These are phyloP conservation scores for Coemansia sp. DNA, from an alignment of 192 early-diverging fungal species.

Conservation along the genomic window DNA sequence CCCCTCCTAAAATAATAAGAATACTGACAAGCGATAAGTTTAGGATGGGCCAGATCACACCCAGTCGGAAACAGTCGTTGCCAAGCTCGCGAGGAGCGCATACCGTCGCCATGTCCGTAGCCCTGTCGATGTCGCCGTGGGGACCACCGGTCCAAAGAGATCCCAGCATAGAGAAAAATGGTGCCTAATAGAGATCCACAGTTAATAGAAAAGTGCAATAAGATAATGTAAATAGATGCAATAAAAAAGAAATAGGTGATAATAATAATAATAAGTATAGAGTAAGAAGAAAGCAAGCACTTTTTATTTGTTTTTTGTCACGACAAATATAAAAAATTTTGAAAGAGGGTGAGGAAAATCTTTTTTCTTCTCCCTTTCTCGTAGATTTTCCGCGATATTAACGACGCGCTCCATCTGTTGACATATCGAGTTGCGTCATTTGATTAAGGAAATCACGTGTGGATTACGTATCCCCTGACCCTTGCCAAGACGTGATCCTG, in stretches of 20 bases:
- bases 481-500: background rate
- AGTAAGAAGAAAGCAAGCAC: background rate
- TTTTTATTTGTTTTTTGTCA: background rate
- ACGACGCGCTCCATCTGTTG: background rate
- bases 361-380: background rate
- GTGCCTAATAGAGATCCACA: background rate
- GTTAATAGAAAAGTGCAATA: background rate
- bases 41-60: conserved; percentile 27
- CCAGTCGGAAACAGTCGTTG: conserved; percentile 46
- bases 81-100: conserved; percentile 10
- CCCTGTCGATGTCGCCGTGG: background rate
- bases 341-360: background rate
- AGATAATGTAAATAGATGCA: too few species aligned
- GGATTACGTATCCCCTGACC: background rate
- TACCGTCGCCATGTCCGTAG: too few species aligned
- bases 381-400: background rate
- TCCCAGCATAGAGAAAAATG: background rate
- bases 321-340: background rate
- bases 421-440: background rate
- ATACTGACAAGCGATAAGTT: background rate
- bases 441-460: background rate
- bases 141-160: background rate
- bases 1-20: background rate
- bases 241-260: background rate
- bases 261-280: background rate